phyloP scores from a whole-genome alignment of 495 filamentous ascomycete species.

The Rusavskia elegans region DNA sequence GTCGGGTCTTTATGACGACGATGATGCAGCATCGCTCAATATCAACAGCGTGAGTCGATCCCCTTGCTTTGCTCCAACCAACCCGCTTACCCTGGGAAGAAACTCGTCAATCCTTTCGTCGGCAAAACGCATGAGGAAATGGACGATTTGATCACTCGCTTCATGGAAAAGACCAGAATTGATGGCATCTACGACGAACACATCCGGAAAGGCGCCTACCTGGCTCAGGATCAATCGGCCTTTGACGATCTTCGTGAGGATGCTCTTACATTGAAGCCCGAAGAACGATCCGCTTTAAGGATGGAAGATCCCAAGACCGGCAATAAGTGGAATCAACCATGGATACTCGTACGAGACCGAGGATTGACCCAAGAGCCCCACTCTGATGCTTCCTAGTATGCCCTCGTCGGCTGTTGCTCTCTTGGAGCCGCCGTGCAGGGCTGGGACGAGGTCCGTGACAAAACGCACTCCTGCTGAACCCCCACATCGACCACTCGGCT shows the following conservation, averaged over 20 bases:
- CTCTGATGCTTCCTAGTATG: constrained; percentile 19
- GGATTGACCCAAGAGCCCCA: too few species aligned
- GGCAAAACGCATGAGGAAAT: constrained; percentile 5
- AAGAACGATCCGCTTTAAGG: constrained; percentile 3
- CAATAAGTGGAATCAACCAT: constrained; percentile 41
- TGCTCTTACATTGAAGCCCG: constrained; percentile 1
- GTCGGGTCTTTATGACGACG: background rate
- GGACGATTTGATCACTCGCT: constrained; percentile 2
- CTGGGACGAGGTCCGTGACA: constrained; percentile 57
- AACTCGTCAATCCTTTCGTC: constrained; percentile 7
- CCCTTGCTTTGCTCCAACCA: background rate
- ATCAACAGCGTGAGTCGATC: background rate
- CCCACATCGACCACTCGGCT: background rate
- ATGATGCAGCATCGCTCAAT: background rate
- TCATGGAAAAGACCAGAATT: constrained; percentile 6
- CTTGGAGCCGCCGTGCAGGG: constrained; percentile 39
- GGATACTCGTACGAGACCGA: constrained; percentile 16
- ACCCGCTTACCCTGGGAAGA: background rate
- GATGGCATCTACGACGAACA: constrained; percentile 4
- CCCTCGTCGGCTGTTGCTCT: constrained; percentile 28
- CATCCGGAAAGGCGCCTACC: constrained; percentile 9
- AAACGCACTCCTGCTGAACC: background rate
- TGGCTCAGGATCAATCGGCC: constrained; percentile 8
- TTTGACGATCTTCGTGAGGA: constrained; percentile 5
- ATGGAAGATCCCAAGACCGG: constrained; percentile 5